Evolutionary conservation across 768 basidiomycete species (phyloP).

Genomic region (Boletus edulis): DNA sequence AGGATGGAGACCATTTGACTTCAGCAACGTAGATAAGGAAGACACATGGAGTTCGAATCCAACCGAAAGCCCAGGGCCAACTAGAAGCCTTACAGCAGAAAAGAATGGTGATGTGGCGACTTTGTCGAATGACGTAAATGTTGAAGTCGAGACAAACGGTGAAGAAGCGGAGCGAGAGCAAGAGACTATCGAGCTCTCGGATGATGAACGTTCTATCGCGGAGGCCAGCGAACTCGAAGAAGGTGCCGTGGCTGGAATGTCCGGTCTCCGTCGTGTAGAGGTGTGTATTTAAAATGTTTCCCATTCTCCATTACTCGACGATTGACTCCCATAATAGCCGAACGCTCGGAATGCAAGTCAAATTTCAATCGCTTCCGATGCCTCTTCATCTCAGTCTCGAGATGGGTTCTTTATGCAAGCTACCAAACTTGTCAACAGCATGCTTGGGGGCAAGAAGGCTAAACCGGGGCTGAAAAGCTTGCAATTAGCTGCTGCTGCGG

Average conservation of each 20-base stretch:
- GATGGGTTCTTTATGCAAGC: conserved; percentile 69
- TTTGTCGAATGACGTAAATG: conserved; percentile 5
- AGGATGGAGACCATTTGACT: conserved; percentile 61
- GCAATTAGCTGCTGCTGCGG: conserved; percentile 77
- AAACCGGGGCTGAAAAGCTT: conserved; percentile 80
- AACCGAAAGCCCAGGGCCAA: conserved; percentile 50
- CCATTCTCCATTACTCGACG: conserved; percentile 1
- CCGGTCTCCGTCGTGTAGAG: conserved; percentile 40
- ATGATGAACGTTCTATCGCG: conserved; percentile 33
- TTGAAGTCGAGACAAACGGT: conserved; percentile 9
- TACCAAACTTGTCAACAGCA: conserved; percentile 62
- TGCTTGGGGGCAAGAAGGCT: conserved; percentile 69
- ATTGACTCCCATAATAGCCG: conserved; percentile 14
- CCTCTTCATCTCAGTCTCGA: conserved; percentile 41
- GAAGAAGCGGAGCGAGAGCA: conserved; percentile 13
- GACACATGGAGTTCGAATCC: conserved; percentile 75
- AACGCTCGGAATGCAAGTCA: conserved; percentile 50
- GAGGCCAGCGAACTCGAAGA: conserved; percentile 40
- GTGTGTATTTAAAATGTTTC: conserved; percentile 32
- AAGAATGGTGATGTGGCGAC: conserved; percentile 2
- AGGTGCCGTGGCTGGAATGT: conserved; percentile 35
- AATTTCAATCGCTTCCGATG: conserved; percentile 47
- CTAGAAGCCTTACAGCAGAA: conserved; percentile 19
- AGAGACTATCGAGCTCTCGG: conserved; percentile 31
- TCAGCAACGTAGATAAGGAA: conserved; percentile 56